Evolutionary conservation across 441 rosid species (phyloP).

Genomic region (Manihot esculenta): DNA sequence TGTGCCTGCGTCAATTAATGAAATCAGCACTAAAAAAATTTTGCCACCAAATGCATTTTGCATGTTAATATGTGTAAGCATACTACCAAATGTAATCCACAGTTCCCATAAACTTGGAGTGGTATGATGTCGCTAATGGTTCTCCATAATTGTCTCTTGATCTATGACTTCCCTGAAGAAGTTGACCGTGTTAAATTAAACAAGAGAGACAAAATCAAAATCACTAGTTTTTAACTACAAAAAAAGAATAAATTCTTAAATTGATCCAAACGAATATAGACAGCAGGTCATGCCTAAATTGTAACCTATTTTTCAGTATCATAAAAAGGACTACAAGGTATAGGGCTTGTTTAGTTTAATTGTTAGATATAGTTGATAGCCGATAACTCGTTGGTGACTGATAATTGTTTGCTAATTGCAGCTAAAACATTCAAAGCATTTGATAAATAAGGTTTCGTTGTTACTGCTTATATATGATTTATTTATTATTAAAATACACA

Average conservation of each 20-base stretch:
- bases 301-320: not conserved
- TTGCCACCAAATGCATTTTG: not conserved
- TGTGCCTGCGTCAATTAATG: constrained; percentile 58
- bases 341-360: too few relatives aligned
- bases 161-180: constrained; percentile 55
- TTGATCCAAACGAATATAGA: not conserved
- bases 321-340: not conserved
- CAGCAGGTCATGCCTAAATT: not conserved
- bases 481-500: too few relatives aligned
- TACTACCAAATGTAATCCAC: constrained; percentile 79
- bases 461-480: too few relatives aligned
- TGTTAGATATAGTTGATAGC: too few relatives aligned
- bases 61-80: not conserved
- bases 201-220: too few relatives aligned
- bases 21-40: constrained; percentile 23
- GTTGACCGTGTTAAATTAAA: constrained; percentile 16
- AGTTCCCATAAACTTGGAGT: constrained; percentile 78
- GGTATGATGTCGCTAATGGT: constrained; percentile 88
- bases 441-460: too few relatives aligned
- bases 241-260: not conserved
- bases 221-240: too few relatives aligned
- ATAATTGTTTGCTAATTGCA: too few relatives aligned
- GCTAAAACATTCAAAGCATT: too few relatives aligned
- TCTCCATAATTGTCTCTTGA: constrained; percentile 71
- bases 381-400: too few relatives aligned